Evolutionary conservation across 2,329 filamentous ascomycete genomes (phyloP).

Genomic region (Samsoniella hepiali): DNA sequence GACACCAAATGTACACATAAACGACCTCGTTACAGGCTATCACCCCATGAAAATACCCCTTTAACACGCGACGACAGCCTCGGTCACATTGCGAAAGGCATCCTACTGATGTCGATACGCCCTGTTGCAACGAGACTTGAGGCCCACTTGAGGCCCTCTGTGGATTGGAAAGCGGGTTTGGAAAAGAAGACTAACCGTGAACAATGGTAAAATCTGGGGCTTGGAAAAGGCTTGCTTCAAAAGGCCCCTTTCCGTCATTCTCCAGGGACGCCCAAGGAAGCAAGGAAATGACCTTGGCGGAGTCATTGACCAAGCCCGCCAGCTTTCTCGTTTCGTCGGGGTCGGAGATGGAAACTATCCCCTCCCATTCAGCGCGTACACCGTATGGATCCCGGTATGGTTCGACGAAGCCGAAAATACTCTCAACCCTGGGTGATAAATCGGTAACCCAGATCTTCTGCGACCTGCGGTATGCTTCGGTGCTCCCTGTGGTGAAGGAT

Average conservation of each 20-base stretch:
- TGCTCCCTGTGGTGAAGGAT: neutral
- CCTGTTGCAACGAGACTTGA: neutral
- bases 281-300: neutral
- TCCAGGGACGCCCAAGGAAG: neutral
- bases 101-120: neutral
- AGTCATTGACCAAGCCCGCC: neutral
- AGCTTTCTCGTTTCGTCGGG: slow-evolving; percentile 53
- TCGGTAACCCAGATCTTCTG: neutral
- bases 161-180: neutral
- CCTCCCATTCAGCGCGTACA: slow-evolving; percentile 58
- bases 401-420: slow-evolving; percentile 60
- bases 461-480: neutral
- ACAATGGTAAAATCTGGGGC: neutral
- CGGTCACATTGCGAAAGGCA: neutral
- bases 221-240: neutral
- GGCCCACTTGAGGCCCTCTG: neutral
- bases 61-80: neutral
- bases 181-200: neutral
- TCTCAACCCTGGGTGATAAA: slow-evolving; percentile 49
- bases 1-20: neutral
- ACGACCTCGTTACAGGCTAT: neutral
- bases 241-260: neutral
- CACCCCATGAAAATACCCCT: neutral
- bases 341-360: slow-evolving; percentile 60
- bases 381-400: slow-evolving; percentile 61